phyloP scores from a whole-genome alignment of 140 eudicot genomes.

The Stevia rebaudiana region DNA sequence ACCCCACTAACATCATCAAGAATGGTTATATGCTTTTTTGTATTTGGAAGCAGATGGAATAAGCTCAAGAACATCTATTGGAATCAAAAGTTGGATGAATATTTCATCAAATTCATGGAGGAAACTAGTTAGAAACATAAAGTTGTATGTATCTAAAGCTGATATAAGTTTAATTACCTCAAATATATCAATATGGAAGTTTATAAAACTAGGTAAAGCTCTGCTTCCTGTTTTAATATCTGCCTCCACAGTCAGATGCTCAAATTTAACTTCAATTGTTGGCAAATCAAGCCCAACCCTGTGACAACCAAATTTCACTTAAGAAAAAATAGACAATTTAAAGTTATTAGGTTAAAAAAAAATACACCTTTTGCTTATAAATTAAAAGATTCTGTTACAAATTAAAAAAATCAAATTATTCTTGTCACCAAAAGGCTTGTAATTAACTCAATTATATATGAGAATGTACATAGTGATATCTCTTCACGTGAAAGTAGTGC shows the following conservation, averaged over 20 bases:
- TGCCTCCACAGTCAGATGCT: conserved; percentile 50
- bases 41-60: conserved; percentile 44
- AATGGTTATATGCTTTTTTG: conserved; percentile 51
- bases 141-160: background rate
- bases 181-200: conserved; percentile 30
- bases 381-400: background rate
- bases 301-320: conserved; percentile 3
- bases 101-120: background rate
- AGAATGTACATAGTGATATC: too few relatives aligned
- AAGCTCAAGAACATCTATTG: conserved; percentile 37
- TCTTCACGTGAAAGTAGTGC: too few relatives aligned
- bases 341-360: too few relatives aligned
- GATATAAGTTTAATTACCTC: conserved; percentile 36
- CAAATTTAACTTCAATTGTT: conserved; percentile 61
- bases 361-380: background rate
- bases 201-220: conserved; percentile 53
- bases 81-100: background rate
- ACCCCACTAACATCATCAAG: conserved; percentile 66
- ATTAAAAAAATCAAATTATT: too few relatives aligned
- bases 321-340: background rate
- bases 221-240: conserved; percentile 54
- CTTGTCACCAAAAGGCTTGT: too few relatives aligned
- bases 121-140: background rate
- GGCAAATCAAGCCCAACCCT: conserved; percentile 64
- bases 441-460: too few relatives aligned